Evolutionary conservation across 2,329 filamentous ascomycete species (phyloP).

Genomic region (Madurella mycetomatis): DNA sequence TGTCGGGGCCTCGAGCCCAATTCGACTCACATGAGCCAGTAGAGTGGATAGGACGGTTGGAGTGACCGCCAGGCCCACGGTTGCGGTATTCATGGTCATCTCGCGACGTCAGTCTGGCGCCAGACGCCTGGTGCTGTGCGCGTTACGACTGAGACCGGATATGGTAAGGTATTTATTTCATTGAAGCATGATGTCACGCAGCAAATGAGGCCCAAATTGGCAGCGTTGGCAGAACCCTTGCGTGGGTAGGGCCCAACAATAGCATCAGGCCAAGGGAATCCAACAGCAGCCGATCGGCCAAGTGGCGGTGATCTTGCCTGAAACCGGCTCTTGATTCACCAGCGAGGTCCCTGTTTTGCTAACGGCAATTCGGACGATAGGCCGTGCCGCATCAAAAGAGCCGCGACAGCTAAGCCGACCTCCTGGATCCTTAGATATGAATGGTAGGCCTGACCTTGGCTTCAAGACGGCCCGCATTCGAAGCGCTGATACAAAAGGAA

Average conservation of each 20-base stretch:
- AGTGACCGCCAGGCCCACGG: conserved; percentile 77
- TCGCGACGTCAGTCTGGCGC: background rate
- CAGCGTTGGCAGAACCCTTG: conserved; percentile 1
- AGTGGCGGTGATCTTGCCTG: conserved; percentile 9
- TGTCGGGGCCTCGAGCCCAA: background rate
- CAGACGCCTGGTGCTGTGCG: background rate
- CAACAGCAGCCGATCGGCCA: conserved; percentile 7
- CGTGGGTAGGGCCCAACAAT: too few species aligned
- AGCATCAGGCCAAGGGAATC: background rate
- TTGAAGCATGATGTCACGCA: conserved; percentile 18
- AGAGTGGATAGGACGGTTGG: conserved; percentile 85
- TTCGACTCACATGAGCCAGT: conserved; percentile 68
- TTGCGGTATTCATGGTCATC: conserved; percentile 64
- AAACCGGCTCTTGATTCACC: background rate
- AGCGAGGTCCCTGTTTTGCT: too few species aligned
- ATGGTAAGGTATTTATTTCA: conserved; percentile 5
- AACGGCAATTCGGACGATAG: too few species aligned
- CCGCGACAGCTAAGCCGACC: too few species aligned
- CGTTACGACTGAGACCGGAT: background rate
- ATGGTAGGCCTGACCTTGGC: too few species aligned
- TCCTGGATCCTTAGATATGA: too few species aligned
- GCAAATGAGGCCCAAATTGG: conserved; percentile 11
- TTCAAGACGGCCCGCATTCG: too few species aligned
- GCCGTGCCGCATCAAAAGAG: too few species aligned
- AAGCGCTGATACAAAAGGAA: too few species aligned